phyloP scores from a whole-genome alignment of 1,139 yeast genomes.

The Pneumocystis carinii region DNA sequence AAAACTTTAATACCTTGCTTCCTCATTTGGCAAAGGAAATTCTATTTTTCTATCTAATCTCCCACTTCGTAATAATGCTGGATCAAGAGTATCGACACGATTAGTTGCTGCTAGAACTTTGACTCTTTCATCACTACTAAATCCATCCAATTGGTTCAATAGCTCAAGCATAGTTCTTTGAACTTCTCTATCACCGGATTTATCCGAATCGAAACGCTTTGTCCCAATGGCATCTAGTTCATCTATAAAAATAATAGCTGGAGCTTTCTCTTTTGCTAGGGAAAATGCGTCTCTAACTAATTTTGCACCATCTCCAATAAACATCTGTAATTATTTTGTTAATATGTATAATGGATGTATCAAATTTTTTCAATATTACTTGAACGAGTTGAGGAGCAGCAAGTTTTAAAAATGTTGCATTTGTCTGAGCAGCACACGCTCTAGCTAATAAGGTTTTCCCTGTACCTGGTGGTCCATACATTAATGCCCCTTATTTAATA shows the following conservation, averaged over 20 bases:
- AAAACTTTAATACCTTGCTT: constrained; percentile 40
- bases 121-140: constrained; percentile 94
- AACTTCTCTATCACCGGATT: constrained; percentile 95
- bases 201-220: constrained; percentile 92
- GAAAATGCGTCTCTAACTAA: constrained; percentile 96
- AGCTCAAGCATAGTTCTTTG: constrained; percentile 98
- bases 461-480: constrained; percentile 99
- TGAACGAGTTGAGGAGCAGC: constrained; percentile 98
- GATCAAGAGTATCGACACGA: constrained; percentile 94
- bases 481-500: constrained; percentile 45
- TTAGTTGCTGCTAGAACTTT: constrained; percentile 96
- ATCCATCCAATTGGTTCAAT: constrained; percentile 92
- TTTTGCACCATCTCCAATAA: constrained; percentile 98
- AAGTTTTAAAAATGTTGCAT: constrained; percentile 89
- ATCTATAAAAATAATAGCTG: constrained; percentile 92
- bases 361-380: not conserved
- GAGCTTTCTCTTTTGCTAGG: constrained; percentile 96
- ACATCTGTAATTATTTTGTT: constrained; percentile 36
- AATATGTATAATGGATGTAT: not conserved
- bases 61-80: constrained; percentile 92
- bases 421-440: constrained; percentile 98
- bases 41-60: constrained; percentile 95
- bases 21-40: constrained; percentile 94
- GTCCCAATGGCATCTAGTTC: constrained; percentile 98
- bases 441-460: constrained; percentile 94